Evolutionary conservation across 441 rosid species (phyloP).

Genomic region (Populus hybrid): DNA sequence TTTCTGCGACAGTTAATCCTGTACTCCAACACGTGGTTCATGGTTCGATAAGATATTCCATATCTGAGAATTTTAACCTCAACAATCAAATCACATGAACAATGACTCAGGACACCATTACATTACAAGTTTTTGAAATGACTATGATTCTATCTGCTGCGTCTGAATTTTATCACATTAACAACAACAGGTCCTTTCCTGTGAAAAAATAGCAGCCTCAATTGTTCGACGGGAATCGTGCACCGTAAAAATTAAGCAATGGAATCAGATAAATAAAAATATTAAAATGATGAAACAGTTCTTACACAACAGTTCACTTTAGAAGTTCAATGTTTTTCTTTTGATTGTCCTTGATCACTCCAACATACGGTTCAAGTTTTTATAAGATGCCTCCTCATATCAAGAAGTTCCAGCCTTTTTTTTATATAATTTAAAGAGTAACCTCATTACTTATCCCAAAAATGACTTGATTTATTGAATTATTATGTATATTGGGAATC

Average conservation of each 20-base stretch:
- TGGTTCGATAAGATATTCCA: conserved; percentile 1
- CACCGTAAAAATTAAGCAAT: neutral
- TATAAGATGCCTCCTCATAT: neutral
- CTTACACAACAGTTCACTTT: neutral
- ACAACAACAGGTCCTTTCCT: neutral
- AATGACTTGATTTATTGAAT: too few species aligned
- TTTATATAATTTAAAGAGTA: too few species aligned
- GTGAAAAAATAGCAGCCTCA: neutral
- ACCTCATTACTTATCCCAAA: too few species aligned
- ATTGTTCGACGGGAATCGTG: neutral
- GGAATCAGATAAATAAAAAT: neutral
- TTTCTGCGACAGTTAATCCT: too few species aligned
- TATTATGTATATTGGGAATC: too few species aligned
- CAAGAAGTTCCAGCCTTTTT: neutral
- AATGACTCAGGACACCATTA: neutral
- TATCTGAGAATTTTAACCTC: neutral
- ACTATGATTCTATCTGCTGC: neutral
- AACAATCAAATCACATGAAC: too few species aligned
- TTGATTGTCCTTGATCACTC: neutral
- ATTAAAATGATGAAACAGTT: neutral
- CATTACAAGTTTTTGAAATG: neutral
- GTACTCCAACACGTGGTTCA: neutral
- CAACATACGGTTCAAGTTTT: neutral
- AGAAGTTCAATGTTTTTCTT: neutral
- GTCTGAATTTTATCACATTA: neutral